A percentile compares a stretch with the other conserved stretches of the same genome.
phyloP scores from a whole-genome alignment of 2,329 filamentous ascomycete genomes.

The Trichoderma simmonsii region DNA sequence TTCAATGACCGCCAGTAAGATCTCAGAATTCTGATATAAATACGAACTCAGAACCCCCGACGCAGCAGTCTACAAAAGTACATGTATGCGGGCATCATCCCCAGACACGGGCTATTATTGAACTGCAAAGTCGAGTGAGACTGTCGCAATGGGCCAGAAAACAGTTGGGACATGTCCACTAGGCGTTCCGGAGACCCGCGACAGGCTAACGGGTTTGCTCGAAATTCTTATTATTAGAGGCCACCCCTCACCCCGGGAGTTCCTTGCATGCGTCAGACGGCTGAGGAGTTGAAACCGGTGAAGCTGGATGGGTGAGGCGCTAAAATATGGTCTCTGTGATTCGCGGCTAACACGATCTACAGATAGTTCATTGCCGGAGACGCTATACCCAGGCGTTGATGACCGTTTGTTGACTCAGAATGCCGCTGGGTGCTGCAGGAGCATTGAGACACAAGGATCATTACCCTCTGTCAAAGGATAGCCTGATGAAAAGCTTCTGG shows the following conservation, averaged over 20 bases:
- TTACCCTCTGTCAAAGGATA: neutral
- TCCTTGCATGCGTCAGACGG: slow-evolving; percentile 10
- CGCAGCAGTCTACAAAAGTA: neutral
- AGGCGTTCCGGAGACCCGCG: neutral
- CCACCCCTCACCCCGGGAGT: neutral
- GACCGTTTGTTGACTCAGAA: neutral
- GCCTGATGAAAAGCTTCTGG: neutral
- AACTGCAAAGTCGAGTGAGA: neutral
- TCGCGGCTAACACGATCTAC: slow-evolving; percentile 12
- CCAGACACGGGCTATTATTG: neutral
- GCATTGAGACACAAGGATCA: neutral
- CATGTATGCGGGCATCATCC: neutral
- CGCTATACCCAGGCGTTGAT: neutral
- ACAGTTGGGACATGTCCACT: neutral
- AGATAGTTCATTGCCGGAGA: neutral
- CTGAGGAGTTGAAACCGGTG: slow-evolving; percentile 7
- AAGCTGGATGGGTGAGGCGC: neutral
- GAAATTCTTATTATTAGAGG: neutral
- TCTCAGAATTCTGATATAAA: neutral
- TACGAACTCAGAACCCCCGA: neutral
- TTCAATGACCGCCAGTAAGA: neutral
- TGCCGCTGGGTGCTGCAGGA: neutral
- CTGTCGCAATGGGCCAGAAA: neutral
- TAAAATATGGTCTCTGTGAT: slow-evolving; percentile 2
- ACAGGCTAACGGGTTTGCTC: neutral